Base-by-base conservation (phyloP, 768 basidiomycete genomes). In the Leccinum ochraceum region DNA sequence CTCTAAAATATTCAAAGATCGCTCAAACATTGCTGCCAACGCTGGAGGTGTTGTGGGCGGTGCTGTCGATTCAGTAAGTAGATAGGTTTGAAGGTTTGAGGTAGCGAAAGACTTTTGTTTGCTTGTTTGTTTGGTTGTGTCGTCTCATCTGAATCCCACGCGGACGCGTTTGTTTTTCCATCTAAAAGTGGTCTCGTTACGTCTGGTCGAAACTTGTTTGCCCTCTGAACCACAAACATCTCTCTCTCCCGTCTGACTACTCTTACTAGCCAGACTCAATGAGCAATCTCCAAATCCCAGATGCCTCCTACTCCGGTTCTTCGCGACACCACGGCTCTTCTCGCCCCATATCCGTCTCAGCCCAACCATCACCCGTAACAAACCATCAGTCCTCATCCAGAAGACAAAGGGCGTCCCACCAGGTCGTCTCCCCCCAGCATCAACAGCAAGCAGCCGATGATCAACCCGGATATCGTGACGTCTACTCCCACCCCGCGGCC, bases 401-500 rank as follows among this genome's bases (percentile, higher is more conserved):
- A 44, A 85, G 83, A 66, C 84, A 88, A 70, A 83, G 90, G 54
- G 89, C 90, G 7, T 91, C 90, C 1, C 90, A 91, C 67, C 82
- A 81, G 26, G 86, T 89, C 56, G 80, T 85, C 46, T 85, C 88
- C 9, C 73, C 83, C 0, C 75, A 79, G n/a, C 77, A 79, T 44
- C 75, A 74, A 42, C 66, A 69, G 34, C 74, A 78, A 17, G 74
- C 76, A 1, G 46, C 57, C 2, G 83, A 83, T 24, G 79, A 81
- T 60, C 76, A 75, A 10, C 76, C 81, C 6, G 78, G 77, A 1
- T 85, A 83, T 71, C 81, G 86, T 22, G 90, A 93, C 74, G 89
- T 92, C 24, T 91, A 92, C 73, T 81, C 88, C 2, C 92, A 94
- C 71, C 92, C 92, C 1, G 91, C 91, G 17, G 92, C 90, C 4